Base-by-base conservation (phyloP, 306 rosid species). In the Cucumis melo region DNA sequence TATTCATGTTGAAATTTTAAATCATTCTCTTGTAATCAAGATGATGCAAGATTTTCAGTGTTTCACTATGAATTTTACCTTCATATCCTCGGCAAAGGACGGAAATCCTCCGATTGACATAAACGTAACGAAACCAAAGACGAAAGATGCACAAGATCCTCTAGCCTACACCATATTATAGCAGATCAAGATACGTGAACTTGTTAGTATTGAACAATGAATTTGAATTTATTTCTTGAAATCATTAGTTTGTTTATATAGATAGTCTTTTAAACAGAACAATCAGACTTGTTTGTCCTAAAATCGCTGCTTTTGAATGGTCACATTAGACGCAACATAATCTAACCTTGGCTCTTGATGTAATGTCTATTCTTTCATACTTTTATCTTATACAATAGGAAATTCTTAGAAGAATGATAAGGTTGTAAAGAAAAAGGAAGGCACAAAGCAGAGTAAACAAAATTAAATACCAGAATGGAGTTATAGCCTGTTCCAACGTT, bases 71-170 rank as follows among this genome's bases (percentile, higher is more conserved):
- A 7, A 16, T 12, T 48, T 48, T 80, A 87, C 98, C 93, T 94
- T 94, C 99, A 94, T 94, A 83, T 94, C 99, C 84, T 94, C 99
- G 73, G 92, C 97, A 77, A 94, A 94, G 27, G 99, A 94, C 74
- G 99, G 98, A 80, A 94, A 92, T 41, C 99, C 99, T 16, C 99
- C 99, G 21, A 94, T 94, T 8, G 99, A 94, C 98, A 90, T 90
- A 87, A 94, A 94, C 0, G 99, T 94, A 36, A 94, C 98, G 27
- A 94, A 94, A 34, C 98, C 99, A 32, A 94, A 92, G 20, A 94
- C 97, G 72, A 94, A 94, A 34, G 98, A 94, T 59, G 97, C 99
- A 87, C 99, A 94, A 17, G 99, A 94, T 55, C 99, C 98, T 60
- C 98, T 92, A 68, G 99, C 99, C 99, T 94, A 77, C 24, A n/a